Percentiles rank a stretch among this genome's conserved stretches.
phyloP scores from a whole-genome alignment of 2,329 filamentous ascomycete genomes.

The Scytalidium lignicola region DNA sequence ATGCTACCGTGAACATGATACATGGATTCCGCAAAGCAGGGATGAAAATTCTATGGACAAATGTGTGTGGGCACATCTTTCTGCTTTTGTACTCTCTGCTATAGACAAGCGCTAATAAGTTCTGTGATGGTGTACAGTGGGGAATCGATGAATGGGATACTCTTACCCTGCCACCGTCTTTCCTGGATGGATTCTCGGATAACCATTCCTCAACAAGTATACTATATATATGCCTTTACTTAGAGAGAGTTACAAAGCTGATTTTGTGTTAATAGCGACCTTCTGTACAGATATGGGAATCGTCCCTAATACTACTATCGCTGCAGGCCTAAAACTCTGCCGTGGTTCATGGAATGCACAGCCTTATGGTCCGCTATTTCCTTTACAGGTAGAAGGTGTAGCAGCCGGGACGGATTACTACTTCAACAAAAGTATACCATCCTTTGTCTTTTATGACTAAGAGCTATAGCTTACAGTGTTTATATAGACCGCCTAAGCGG shows the following conservation, averaged over 20 bases:
- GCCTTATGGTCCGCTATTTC: constrained; percentile 24
- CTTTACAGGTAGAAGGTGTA: constrained; percentile 21
- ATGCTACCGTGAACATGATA: constrained; percentile 27
- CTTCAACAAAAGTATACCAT: constrained; percentile 22
- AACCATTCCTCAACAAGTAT: constrained; percentile 16
- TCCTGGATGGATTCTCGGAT: constrained; percentile 23
- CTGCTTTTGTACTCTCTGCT: too few relatives aligned
- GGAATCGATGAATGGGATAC: constrained; percentile 26
- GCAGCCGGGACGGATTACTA: constrained; percentile 22
- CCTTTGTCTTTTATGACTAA: not conserved
- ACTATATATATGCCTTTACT: not conserved
- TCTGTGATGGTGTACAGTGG: too few relatives aligned
- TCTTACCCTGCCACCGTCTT: constrained; percentile 24
- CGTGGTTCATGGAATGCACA: constrained; percentile 26
- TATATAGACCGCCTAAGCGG: constrained; percentile 20
- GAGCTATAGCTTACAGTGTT: not conserved
- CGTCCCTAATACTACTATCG: constrained; percentile 19
- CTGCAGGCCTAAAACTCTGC: constrained; percentile 22
- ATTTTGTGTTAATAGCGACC: constrained; percentile 7
- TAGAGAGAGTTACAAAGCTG: not conserved
- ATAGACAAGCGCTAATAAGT: not conserved
- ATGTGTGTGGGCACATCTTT: too few relatives aligned
- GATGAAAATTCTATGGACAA: constrained; percentile 26
- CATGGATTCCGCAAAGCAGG: constrained; percentile 19
- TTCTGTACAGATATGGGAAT: constrained; percentile 28